These are phyloP conservation scores for Eucommia ulmoides DNA, from an alignment of 257 asterid genomes.

Conservation along the genomic window DNA sequence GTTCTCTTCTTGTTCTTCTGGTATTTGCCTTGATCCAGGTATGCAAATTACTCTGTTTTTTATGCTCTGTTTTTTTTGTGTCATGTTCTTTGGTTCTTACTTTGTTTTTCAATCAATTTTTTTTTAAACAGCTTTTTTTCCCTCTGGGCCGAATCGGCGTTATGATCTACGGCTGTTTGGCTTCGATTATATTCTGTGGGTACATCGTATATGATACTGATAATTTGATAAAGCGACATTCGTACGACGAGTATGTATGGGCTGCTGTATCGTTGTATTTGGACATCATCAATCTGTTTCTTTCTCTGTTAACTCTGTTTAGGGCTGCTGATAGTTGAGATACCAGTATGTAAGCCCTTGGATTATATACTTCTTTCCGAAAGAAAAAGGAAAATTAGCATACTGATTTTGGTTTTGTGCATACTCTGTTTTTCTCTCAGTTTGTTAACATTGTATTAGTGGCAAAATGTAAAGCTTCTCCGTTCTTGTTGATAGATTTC, in stretches of 20 bases:
- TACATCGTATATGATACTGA: constrained; percentile 43
- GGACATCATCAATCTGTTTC: constrained; percentile 43
- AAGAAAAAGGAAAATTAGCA: no score
- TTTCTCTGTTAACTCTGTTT: constrained; percentile 18
- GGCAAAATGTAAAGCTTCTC: no score
- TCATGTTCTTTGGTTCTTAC: no score
- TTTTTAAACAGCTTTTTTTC: constrained; percentile 27
- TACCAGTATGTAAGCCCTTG: no score
- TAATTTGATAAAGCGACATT: constrained; percentile 31
- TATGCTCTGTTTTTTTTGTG: neutral
- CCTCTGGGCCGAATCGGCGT: constrained; percentile 33
- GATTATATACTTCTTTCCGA: no score
- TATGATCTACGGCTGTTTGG: constrained; percentile 29
- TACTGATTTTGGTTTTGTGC: no score
- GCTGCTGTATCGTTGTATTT: constrained; percentile 41
- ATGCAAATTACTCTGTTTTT: neutral
- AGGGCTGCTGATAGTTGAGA: constrained; percentile 18
- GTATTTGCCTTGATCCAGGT: constrained; percentile 9
- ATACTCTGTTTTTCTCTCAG: no score
- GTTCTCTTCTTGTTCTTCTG: constrained; percentile 21
- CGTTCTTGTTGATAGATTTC: no score
- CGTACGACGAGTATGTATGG: constrained; percentile 49
- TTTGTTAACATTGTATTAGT: no score
- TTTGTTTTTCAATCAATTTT: no score
- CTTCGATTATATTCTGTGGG: constrained; percentile 27